Base-by-base conservation (phyloP, 1,284 basidiomycete genomes). In the Trichosporon ovoides region DNA sequence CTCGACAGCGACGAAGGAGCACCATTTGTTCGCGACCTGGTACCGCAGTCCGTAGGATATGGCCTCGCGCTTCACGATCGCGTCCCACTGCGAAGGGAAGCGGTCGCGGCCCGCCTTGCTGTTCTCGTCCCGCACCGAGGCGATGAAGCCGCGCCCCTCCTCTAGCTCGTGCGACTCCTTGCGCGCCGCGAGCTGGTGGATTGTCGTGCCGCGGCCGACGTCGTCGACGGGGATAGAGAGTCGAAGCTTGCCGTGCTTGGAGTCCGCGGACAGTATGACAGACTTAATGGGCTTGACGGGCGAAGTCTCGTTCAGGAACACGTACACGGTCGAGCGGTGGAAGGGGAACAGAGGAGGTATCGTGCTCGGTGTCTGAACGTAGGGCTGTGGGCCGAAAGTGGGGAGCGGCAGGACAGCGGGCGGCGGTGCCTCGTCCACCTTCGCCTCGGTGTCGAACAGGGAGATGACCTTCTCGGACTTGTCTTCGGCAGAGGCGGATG, bases 1-100 rank as follows among this genome's bases (percentile, higher is more conserved):
- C 54, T 82, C 80, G 3, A 83, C 74, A 2, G 83, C 85, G 31
- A 86, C 73, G 59, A 86, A 85, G 0, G 83, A 83, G 0, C 83
- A 84, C 60, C 81, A 72, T 52, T 70, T 67, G 68, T 80, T 84
- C 0, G 76, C 79, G 34, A 86, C 76, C 59, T 82, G 80, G 64
- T 84, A 85, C 19, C 68, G 71, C 57, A 78, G 72, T 2, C 83
- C 84, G 3, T 85, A 73, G 16, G 53, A 50, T 0, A 59, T 55
- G 0, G 49, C 57, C 31, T 62, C 61, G 19, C 61, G 61, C 53
- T 62, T 77, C 71, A 22, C 83, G 64, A 38, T n/a, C 37, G 60
- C 56, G 16, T 51, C 31, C 31, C 35, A 58, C 7, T 31, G 40
- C 7, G 52, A 20, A 9, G 48, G 38, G 37, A 50, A 38, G 22